Base-by-base conservation (phyloP, 768 basidiomycete species). In the Paxillus involutus region DNA sequence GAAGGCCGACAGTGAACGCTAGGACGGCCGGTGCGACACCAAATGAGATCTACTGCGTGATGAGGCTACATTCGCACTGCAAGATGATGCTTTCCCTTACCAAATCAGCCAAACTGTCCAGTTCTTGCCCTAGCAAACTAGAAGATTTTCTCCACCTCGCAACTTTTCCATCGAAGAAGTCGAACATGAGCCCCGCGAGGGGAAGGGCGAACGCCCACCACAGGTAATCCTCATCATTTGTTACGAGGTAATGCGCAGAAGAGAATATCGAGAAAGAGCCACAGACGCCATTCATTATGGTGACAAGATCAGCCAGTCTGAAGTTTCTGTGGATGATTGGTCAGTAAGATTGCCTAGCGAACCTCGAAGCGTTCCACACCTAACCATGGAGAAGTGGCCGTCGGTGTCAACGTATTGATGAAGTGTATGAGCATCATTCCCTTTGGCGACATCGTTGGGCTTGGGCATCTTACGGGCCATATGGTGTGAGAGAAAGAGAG, bases 251-350 rank as follows among this genome's bases (percentile, higher is more conserved):
- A 49, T 85, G 85, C 44, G 91, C 94, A 6, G 92, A 94, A 36
- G 88, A 91, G 72, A 98, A 94, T 68, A 99, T 83, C 26, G 94
- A 98, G 63, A 96, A 88, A 16, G 91, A 90, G 53, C 97, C 97
- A 74, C 97, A 99, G 71, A 98, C 89, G 43, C 97, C 97, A 69
- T 99, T 99, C 88, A 95, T 94, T 59, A 99, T 94, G 35, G 97
- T 99, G 63, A 99, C 94, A 48, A 97, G 81, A 77, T 99, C 97
- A 60, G 97, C 97, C 26, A 98, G 83, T 49, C 95, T 91, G 69
- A 99, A 99, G 72, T 98, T 98, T 63, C 97, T 97, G 63, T 42
- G 56, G 52, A 49, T 39, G 40, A 43, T 39, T 37, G 50, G 55
- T 59, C 48, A 62, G 58, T 47, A 58, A 49, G 58, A 71, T 55